Evolutionary conservation across 345 rosid species (phyloP), one percentile per base, ranked within the genome.

Genomic region (Hypericum androsaemum): DNA sequence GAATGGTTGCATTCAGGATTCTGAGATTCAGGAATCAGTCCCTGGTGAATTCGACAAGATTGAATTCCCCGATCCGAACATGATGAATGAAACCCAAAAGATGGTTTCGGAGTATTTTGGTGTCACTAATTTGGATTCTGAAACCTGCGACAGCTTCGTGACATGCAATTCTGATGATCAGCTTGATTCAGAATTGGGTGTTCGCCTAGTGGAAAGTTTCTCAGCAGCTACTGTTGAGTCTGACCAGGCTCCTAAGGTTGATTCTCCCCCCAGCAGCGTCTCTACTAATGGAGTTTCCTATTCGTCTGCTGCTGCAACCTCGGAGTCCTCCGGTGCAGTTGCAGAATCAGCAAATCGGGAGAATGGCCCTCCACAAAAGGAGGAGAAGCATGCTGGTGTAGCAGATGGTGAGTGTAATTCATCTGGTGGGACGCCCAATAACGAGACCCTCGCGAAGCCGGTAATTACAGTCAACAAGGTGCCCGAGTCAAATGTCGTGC

Each of bases 11-110:
- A 61, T 45, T 22, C 69, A 75, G 73, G 81, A 77, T 47, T 60
- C 66, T 1, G 81, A 73, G 53, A 67, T 61, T 15, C 56, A 75
- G 2, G 89, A 81, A 59, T 76, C 85, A 37, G 60, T 66, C 44
- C 67, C 78, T 2, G 42, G 59, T 57, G 89, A 84, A 50, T 42
- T 88, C 28, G 94, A 94, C 17, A 83, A 71, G 75, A 79, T 94
- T 10, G 99, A 94, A 83, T 94, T 94, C 58, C 99, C 97, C 6
- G 99, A 94, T 73, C 99, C 95, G 0, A 83, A 88, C 46, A 75
- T 94, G 47, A 92, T 59, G 15, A 88, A 88, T 42, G 99, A 94
- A 68, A 84, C 86, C 66, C 83, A 88, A 75, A 74, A 80, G 77
- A 94, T 94, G 99, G 81, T 94, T 57, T 86, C 99, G 0, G 99